phyloP scores from a whole-genome alignment of 2,329 filamentous ascomycete genomes.

The Mollisia scopiformis region DNA sequence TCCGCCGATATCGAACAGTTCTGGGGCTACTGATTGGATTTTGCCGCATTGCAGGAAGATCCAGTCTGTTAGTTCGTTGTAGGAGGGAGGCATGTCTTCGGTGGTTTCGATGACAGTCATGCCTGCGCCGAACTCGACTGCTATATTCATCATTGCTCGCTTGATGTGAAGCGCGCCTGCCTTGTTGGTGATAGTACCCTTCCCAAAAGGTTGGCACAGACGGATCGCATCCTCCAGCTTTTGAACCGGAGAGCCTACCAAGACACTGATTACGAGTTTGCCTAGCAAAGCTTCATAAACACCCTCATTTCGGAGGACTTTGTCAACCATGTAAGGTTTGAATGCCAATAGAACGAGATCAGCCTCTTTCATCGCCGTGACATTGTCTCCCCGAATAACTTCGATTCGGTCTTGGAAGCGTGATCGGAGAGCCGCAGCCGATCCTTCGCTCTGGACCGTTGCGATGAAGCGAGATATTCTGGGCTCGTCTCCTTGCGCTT shows the following conservation, averaged over 20 bases:
- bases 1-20: constrained; percentile 72
- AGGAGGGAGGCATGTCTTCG: constrained; percentile 58
- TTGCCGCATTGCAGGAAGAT: constrained; percentile 77
- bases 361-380: constrained; percentile 66
- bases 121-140: constrained; percentile 74
- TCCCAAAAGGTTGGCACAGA: not conserved
- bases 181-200: not conserved
- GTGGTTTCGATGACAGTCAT: constrained; percentile 71
- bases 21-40: constrained; percentile 66
- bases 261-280: constrained; percentile 82
- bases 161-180: constrained; percentile 60
- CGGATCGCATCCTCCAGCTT: constrained; percentile 65
- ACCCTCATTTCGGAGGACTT: constrained; percentile 66
- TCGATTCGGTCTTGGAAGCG: constrained; percentile 37
- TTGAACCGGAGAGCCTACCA: constrained; percentile 73
- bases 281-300: constrained; percentile 74
- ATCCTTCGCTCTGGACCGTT: constrained; percentile 44
- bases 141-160: constrained; percentile 84
- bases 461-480: constrained; percentile 41
- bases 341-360: constrained; percentile 80
- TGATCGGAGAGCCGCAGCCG: constrained; percentile 37
- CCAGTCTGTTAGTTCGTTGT: constrained; percentile 67
- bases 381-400: constrained; percentile 57
- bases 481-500: constrained; percentile 17
- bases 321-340: constrained; percentile 76